Evolutionary conservation across 306 rosid genomes (phyloP).

Genomic region (Hippophae rhamnoides): DNA sequence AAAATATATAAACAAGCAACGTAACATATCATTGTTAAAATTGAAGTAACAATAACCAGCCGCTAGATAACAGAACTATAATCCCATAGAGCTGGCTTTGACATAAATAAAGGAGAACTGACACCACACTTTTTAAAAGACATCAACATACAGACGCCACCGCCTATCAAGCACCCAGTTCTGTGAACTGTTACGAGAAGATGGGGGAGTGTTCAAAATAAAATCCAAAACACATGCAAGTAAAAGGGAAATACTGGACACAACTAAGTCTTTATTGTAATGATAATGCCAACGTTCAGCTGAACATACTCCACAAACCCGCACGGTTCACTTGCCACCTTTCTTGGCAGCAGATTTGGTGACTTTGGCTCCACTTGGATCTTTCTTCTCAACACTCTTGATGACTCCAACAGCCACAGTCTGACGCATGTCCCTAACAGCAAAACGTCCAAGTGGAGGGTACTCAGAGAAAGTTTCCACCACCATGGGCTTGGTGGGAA

Average conservation of each 20-base stretch:
- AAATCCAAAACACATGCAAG: conserved; percentile 2
- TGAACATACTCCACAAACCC: conserved; percentile 1
- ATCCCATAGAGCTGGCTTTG: not conserved
- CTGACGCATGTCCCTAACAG: conserved; percentile 91
- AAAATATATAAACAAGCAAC: too few relatives aligned
- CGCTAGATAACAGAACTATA: conserved; percentile 14
- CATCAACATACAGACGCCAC: conserved; percentile 24
- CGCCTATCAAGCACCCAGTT: conserved; percentile 70
- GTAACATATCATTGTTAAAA: too few relatives aligned
- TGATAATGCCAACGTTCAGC: not conserved
- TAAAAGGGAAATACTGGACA: not conserved
- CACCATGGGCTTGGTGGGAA: conserved; percentile 89
- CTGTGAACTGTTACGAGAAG: conserved; percentile 30
- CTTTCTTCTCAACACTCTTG: conserved; percentile 89
- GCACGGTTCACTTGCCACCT: conserved; percentile 51
- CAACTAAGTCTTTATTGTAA: conserved; percentile 25
- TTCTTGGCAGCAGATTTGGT: conserved; percentile 79
- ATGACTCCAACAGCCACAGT: conserved; percentile 92
- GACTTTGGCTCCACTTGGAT: conserved; percentile 55
- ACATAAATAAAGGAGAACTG: not conserved
- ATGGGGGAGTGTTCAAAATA: conserved; percentile 25
- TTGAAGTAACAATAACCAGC: too few relatives aligned
- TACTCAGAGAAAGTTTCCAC: conserved; percentile 76
- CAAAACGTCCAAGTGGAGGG: conserved; percentile 87
- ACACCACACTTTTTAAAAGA: not conserved